A percentile compares a stretch with the other conserved stretches of the same genome.
phyloP scores from a whole-genome alignment of 805 yeast genomes.

The Monosporozyma unispora region DNA sequence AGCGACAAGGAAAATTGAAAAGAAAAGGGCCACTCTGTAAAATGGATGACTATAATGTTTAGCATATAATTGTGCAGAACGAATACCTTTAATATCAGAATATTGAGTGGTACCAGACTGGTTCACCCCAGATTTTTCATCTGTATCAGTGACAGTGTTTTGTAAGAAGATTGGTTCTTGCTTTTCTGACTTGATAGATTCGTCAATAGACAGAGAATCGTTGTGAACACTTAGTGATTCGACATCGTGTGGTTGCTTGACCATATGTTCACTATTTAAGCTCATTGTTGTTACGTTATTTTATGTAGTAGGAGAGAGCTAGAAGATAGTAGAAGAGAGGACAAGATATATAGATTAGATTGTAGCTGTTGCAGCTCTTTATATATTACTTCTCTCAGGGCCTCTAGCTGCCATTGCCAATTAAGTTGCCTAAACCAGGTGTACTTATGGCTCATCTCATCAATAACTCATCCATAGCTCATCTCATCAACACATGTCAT shows the following conservation, averaged over 20 bases:
- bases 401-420: too few species aligned
- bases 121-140: neutral
- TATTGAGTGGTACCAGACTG: neutral
- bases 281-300: neutral
- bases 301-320: too few species aligned
- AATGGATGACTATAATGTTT: constrained; percentile 52
- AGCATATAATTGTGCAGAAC: constrained; percentile 46
- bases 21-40: constrained; percentile 33
- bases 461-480: too few species aligned
- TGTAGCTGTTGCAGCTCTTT: too few species aligned
- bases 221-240: neutral
- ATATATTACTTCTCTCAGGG: too few species aligned
- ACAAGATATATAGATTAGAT: too few species aligned
- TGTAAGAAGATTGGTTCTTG: neutral
- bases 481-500: too few species aligned
- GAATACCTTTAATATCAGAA: constrained; percentile 36
- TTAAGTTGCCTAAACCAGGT: too few species aligned
- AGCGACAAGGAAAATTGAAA: constrained; percentile 41
- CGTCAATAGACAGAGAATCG: neutral
- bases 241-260: neutral
- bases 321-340: too few species aligned
- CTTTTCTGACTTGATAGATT: neutral
- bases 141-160: neutral
- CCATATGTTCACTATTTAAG: neutral
- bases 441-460: too few species aligned